These are phyloP conservation scores for Apiospora marii DNA, from an alignment of 2,329 filamentous ascomycete species.

Conservation along the genomic window DNA sequence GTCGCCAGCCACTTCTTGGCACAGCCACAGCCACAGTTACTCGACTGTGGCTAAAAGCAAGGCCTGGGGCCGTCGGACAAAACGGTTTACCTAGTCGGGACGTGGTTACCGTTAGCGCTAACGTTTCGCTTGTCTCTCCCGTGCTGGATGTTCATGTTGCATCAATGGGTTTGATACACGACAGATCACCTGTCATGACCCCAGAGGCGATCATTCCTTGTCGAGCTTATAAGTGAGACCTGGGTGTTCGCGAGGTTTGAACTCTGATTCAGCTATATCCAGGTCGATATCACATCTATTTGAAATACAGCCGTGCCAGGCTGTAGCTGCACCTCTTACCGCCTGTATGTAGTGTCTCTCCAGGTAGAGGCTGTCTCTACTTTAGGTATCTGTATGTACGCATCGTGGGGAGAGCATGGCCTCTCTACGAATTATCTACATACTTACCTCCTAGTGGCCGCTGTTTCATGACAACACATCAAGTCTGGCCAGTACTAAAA, in stretches of 20 bases:
- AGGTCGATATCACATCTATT: neutral
- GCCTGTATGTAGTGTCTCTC: no score
- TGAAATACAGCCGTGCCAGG: neutral
- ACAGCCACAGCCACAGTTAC: neutral
- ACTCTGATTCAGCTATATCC: neutral
- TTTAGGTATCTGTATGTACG: no score
- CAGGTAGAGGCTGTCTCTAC: no score
- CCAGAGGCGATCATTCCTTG: neutral
- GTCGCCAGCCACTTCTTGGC: neutral
- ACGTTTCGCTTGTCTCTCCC: neutral
- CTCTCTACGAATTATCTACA: neutral
- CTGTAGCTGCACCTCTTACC: neutral
- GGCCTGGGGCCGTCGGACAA: neutral
- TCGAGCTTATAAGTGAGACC: neutral
- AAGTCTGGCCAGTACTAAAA: no score
- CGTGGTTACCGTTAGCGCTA: neutral
- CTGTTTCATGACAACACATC: conserved; percentile 17
- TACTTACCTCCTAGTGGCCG: neutral
- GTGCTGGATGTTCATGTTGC: neutral
- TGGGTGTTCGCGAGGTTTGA: neutral
- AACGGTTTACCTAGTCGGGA: neutral
- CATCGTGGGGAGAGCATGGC: no score
- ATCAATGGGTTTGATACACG: neutral
- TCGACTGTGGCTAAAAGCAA: neutral
- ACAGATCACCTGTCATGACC: neutral